Percentiles rank a stretch among this genome's conserved stretches.
Conservation (phyloP, 2,329 filamentous ascomycete species). For the Sordariomycetes sp. region DNA sequence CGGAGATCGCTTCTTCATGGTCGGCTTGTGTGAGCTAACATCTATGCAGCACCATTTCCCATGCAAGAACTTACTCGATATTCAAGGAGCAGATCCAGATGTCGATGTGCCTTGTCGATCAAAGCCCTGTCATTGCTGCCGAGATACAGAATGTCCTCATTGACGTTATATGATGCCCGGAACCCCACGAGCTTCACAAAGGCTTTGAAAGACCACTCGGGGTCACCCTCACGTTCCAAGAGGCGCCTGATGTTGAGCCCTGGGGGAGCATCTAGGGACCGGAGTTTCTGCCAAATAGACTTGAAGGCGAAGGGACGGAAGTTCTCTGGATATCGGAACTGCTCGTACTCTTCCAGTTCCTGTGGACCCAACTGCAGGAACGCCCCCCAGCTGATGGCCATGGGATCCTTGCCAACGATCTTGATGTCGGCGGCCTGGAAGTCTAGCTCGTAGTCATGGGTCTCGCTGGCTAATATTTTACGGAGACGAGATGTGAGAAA, state of each 20-base stretch:
- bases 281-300: slow-evolving; percentile 11
- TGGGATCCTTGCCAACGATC: neutral
- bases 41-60: neutral
- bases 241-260: neutral
- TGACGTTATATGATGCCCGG: slow-evolving; percentile 14
- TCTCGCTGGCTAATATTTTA: slow-evolving; percentile 10
- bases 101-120: slow-evolving; percentile 8
- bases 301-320: slow-evolving; percentile 10
- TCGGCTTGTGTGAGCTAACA: neutral
- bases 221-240: neutral
- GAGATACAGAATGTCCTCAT: slow-evolving; percentile 14
- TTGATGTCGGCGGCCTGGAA: neutral
- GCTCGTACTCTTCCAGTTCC: slow-evolving; percentile 7
- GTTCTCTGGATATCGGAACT: slow-evolving; percentile 10
- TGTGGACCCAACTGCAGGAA: neutral
- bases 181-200: slow-evolving; percentile 8
- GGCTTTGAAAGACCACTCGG: neutral
- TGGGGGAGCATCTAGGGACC: neutral
- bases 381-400: neutral
- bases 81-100: slow-evolving; percentile 10
- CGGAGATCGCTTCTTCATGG: neutral
- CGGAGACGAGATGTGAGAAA: slow-evolving; percentile 11
- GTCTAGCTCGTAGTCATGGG: neutral
- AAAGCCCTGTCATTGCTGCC: slow-evolving; percentile 8
- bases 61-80: slow-evolving; percentile 10